Conservation (phyloP, 2,329 filamentous ascomycete genomes). For the Trichophaea hybrida region DNA sequence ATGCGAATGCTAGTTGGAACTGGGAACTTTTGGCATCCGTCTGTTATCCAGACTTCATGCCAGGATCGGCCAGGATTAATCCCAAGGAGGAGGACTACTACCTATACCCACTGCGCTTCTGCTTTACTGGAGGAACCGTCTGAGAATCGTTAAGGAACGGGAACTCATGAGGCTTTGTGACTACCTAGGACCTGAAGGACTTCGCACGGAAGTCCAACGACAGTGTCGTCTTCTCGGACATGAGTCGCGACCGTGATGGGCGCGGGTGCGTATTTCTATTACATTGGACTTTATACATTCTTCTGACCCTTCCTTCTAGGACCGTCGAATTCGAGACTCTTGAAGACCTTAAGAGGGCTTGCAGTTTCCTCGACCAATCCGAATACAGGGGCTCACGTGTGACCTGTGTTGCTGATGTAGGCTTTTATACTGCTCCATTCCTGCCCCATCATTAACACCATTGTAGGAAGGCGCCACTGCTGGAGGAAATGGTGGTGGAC, state of each 20-base stretch:
- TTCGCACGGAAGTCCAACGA: slow-evolving; percentile 93
- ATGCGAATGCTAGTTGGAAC: slow-evolving; percentile 1
- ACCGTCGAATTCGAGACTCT: slow-evolving; percentile 97
- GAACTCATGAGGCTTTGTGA: slow-evolving; percentile 28
- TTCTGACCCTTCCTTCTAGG: slow-evolving; percentile 36
- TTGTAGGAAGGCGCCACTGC: slow-evolving; percentile 16
- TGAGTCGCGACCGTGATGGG: slow-evolving; percentile 77
- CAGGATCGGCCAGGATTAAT: slow-evolving; percentile 12
- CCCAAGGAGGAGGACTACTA: slow-evolving; percentile 15
- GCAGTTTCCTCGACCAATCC: slow-evolving; percentile 83
- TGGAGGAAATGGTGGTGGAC: slow-evolving; percentile 15
- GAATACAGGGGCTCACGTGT: slow-evolving; percentile 88
- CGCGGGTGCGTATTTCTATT: slow-evolving; percentile 45
- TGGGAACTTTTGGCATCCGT: background rate
- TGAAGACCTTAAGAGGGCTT: slow-evolving; percentile 73
- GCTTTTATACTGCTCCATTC: background rate
- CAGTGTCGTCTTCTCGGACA: slow-evolving; percentile 97
- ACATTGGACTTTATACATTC: slow-evolving; percentile 36
- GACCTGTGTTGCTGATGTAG: slow-evolving; percentile 54
- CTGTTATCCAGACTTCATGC: background rate
- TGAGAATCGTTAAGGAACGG: slow-evolving; percentile 25
- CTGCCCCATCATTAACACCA: background rate
- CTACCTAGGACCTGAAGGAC: slow-evolving; percentile 93
- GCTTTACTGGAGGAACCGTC: slow-evolving; percentile 30
- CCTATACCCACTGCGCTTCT: slow-evolving; percentile 24